phyloP scores from a whole-genome alignment of 192 early-diverging fungal genomes.

The Endogone sp. region DNA sequence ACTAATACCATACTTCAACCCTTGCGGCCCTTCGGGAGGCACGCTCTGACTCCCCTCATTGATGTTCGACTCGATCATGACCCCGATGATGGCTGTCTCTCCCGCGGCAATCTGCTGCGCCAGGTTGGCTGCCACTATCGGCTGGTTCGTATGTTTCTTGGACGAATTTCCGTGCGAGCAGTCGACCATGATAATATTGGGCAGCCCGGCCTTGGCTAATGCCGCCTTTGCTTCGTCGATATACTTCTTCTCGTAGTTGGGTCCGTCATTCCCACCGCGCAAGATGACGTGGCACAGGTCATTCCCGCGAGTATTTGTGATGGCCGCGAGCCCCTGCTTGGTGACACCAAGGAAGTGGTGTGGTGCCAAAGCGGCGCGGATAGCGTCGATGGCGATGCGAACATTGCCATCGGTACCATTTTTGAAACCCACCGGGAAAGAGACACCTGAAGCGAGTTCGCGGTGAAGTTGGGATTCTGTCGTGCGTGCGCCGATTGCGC shows the following conservation, averaged over 20 bases:
- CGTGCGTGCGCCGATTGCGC: conserved; percentile 94
- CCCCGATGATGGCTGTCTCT: conserved; percentile 65
- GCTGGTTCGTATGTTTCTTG: conserved; percentile 89
- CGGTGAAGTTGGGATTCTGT: conserved; percentile 95
- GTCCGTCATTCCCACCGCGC: conserved; percentile 82
- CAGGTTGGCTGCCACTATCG: conserved; percentile 63
- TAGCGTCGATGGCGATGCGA: conserved; percentile 69
- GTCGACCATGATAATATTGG: conserved; percentile 86
- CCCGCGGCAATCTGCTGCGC: conserved; percentile 71
- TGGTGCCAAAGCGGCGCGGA: conserved; percentile 64
- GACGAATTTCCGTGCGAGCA: conserved; percentile 90
- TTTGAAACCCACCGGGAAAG: conserved; percentile 98
- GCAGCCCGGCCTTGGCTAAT: conserved; percentile 59
- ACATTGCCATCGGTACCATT: conserved; percentile 95
- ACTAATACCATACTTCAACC: conserved; percentile 80
- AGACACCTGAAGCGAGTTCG: conserved; percentile 90
- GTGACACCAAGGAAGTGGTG: conserved; percentile 95
- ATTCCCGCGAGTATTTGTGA: conserved; percentile 85
- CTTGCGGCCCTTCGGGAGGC: conserved; percentile 57
- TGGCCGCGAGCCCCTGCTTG: conserved; percentile 89
- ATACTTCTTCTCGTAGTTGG: conserved; percentile 76
- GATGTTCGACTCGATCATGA: conserved; percentile 95
- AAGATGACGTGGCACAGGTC: conserved; percentile 85
- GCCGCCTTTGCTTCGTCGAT: conserved; percentile 54
- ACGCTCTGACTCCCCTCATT: conserved; percentile 87